These are phyloP conservation scores for Macrolepiota fuliginosa DNA, from an alignment of 768 basidiomycete species.

Conservation along the genomic window DNA sequence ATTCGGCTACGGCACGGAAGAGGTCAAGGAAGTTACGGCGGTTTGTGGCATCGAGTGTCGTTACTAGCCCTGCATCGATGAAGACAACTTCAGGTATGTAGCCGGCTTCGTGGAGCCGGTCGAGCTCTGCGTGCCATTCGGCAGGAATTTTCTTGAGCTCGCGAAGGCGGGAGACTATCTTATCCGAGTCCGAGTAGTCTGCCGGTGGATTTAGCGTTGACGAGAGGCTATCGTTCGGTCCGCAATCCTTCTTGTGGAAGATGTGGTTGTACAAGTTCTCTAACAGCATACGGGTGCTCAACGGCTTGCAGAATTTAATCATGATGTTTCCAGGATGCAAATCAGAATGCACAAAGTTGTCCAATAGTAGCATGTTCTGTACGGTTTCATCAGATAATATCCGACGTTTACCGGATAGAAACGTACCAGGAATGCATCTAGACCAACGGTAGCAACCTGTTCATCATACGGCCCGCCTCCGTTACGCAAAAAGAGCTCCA, in stretches of 20 bases:
- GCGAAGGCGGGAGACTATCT: conserved; percentile 70
- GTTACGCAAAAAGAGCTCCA: conserved; percentile 83
- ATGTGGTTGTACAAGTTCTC: conserved; percentile 55
- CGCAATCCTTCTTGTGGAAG: conserved; percentile 32
- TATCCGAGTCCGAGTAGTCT: conserved; percentile 50
- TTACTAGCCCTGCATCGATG: conserved; percentile 94
- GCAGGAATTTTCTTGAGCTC: conserved; percentile 52
- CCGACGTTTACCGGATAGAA: neutral
- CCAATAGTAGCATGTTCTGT: conserved; percentile 96
- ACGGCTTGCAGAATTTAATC: conserved; percentile 93
- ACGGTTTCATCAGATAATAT: conserved; percentile 4
- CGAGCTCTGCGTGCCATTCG: conserved; percentile 72
- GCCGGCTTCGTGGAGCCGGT: conserved; percentile 58
- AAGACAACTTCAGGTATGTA: conserved; percentile 95
- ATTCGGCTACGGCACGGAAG: conserved; percentile 93
- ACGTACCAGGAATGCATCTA: conserved; percentile 92
- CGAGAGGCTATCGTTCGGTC: conserved; percentile 18
- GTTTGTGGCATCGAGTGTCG: conserved; percentile 78
- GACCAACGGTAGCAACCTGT: conserved; percentile 84
- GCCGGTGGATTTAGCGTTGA: conserved; percentile 27
- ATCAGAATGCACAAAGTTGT: conserved; percentile 96
- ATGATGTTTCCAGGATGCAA: conserved; percentile 95
- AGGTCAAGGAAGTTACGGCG: conserved; percentile 94
- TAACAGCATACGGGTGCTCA: conserved; percentile 63
- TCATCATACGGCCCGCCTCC: conserved; percentile 93